Percentiles rank a stretch among this genome's conserved stretches.
Conservation (phyloP, 2,329 filamentous ascomycete species). For the Penicillium sp. region DNA sequence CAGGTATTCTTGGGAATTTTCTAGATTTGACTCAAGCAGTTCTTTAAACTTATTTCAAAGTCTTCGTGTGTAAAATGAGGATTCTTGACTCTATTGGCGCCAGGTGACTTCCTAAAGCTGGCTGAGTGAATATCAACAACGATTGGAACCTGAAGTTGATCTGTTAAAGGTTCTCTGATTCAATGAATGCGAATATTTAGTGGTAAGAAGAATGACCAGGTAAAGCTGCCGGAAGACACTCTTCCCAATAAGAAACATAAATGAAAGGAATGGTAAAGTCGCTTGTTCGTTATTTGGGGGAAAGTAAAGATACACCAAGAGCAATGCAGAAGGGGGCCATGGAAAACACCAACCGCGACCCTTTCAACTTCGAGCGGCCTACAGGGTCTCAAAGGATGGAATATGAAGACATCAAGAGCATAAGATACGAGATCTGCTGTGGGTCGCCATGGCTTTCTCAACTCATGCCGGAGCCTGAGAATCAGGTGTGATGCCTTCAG, state of each 20-base stretch:
- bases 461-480: background rate
- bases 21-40: too few relatives aligned
- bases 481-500: background rate
- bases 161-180: too few relatives aligned
- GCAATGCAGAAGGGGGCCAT: conserved; percentile 11
- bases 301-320: conserved; percentile 9
- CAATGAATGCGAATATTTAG: too few relatives aligned
- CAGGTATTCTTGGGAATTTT: too few relatives aligned
- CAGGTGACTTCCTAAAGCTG: too few relatives aligned
- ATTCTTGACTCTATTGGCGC: too few relatives aligned
- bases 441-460: background rate
- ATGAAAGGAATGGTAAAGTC: conserved; percentile 9
- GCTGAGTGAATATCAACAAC: too few relatives aligned
- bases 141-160: too few relatives aligned
- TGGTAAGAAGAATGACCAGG: too few relatives aligned
- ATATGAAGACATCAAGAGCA: background rate
- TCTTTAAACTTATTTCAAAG: too few relatives aligned
- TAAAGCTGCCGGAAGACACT: too few relatives aligned
- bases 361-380: background rate
- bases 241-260: background rate
- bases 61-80: too few relatives aligned
- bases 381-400: background rate
- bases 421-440: background rate
- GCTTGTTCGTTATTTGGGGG: background rate
- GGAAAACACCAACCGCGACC: background rate